Base-by-base conservation (phyloP, 495 filamentous ascomycete genomes). In the Gamarada debralockiae region DNA sequence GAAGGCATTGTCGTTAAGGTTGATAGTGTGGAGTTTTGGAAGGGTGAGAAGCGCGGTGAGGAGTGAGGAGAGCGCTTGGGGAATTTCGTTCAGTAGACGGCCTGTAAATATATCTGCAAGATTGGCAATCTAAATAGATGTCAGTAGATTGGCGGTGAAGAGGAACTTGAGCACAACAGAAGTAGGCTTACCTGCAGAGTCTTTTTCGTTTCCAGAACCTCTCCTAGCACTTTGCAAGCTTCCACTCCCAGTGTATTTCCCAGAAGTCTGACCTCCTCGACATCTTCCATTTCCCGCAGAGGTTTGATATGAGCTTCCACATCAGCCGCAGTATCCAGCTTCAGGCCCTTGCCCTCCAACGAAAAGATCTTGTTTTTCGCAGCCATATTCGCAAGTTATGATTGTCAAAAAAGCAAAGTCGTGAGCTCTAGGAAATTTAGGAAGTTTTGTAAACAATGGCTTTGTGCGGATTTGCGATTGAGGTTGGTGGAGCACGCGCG, bases 1-100 rank as follows among this genome's bases (percentile, higher is more conserved):
- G 64, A 98, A 98, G 38, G 93, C 93, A 69, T 98, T 98, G 71
- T 98, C 93, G 65, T 90, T 93, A 12, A 98, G 82, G 71, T 97
- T 91, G 67, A 98, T 80, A 25, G 91, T 96, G 65, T 90, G 87
- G 13, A 97, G 82, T 27, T 86, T 80, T 0, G 86, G 80, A 41
- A 95, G 82, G 48, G 87, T 82, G 40, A 97, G 81, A 37, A 97
- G 85, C 3, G 95, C 83, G 18, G 84, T 89, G 12, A 97, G 83
- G 31, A 98, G 85, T 38, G 83, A 82, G 12, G 84, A 84, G 29
- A 97, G 83, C 2, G 95, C 92, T 48, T 84, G 83, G 40, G 93
- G 93, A 58, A 98, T 97, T 63, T 98, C 93, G 62, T 85, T 86
- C 43, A 97, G 83, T 21, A 98, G 83, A 55, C 93, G 90, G 27